phyloP scores from a whole-genome alignment of 2,329 filamentous ascomycete genomes.

The Colletotrichum nymphaeae region DNA sequence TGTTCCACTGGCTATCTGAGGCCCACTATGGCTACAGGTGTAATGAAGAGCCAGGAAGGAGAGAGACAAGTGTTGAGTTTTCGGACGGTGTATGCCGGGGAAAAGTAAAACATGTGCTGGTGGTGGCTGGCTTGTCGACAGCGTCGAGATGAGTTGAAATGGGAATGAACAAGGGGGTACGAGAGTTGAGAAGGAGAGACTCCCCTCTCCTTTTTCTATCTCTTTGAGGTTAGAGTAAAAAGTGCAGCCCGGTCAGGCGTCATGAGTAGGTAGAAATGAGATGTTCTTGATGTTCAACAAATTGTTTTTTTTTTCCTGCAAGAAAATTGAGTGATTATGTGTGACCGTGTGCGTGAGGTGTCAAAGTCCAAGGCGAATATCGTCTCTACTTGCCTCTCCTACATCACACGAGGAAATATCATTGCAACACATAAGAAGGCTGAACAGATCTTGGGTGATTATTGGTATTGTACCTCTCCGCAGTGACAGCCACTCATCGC shows the following conservation, averaged over 20 bases:
- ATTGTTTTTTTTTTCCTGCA: background rate
- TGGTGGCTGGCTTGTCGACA: slow-evolving; percentile 8
- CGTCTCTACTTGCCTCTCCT: background rate
- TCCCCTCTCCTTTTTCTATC: background rate
- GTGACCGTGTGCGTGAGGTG: background rate
- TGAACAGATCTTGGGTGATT: background rate
- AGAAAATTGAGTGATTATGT: too few relatives aligned
- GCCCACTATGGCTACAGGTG: slow-evolving; percentile 1
- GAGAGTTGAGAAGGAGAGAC: too few relatives aligned
- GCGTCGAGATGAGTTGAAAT: slow-evolving; percentile 22
- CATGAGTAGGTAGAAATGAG: slow-evolving; percentile 37
- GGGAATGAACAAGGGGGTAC: background rate
- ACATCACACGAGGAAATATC: background rate
- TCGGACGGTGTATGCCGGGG: background rate
- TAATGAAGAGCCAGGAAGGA: slow-evolving; percentile 12
- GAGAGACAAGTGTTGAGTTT: background rate
- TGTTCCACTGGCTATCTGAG: slow-evolving; percentile 7
- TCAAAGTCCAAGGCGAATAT: too few relatives aligned
- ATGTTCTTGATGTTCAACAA: slow-evolving; percentile 31
- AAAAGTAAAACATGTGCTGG: background rate
- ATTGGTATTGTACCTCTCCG: background rate
- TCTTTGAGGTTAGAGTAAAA: slow-evolving; percentile 34
- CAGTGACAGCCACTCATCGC: background rate
- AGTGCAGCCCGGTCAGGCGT: slow-evolving; percentile 36
- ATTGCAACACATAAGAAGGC: background rate